phyloP scores from a whole-genome alignment of 306 rosid genomes.

The Lathyrus oleraceus region DNA sequence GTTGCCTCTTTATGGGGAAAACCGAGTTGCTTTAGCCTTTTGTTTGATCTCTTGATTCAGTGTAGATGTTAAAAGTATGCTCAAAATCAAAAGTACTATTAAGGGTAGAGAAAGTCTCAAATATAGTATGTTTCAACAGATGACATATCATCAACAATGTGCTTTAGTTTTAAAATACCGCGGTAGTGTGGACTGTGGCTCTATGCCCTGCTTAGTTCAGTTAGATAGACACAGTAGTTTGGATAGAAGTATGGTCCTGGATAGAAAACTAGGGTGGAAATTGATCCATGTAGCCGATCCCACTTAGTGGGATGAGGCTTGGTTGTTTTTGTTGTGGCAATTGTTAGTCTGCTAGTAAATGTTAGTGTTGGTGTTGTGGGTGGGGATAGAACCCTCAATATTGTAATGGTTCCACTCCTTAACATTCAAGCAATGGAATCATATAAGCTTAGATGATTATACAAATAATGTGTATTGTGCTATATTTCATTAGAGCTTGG shows the following conservation, averaged over 20 bases:
- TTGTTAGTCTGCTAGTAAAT: too few relatives aligned
- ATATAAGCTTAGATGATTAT: constrained; percentile 12
- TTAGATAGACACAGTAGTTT: constrained; percentile 27
- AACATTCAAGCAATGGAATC: not conserved
- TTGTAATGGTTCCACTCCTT: not conserved
- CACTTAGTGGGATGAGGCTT: too few relatives aligned
- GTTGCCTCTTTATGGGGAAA: not conserved
- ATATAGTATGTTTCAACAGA: not conserved
- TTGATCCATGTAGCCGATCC: too few relatives aligned
- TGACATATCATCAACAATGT: constrained; percentile 10
- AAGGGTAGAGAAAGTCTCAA: constrained; percentile 13
- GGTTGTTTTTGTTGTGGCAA: too few relatives aligned
- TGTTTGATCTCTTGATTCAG: constrained; percentile 24
- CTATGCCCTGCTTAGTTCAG: constrained; percentile 16
- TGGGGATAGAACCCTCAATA: not conserved
- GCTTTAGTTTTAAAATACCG: constrained; percentile 26
- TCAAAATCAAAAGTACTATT: constrained; percentile 24
- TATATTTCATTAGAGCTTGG: constrained; percentile 1
- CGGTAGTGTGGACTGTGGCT: not conserved
- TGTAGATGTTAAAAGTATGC: constrained; percentile 14
- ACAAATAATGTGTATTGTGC: not conserved
- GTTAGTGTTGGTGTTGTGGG: not conserved
- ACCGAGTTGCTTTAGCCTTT: not conserved
- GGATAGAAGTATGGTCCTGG: not conserved
- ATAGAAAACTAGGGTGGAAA: too few relatives aligned